phyloP scores from a whole-genome alignment of 2,329 filamentous ascomycete species.

The Claviceps purpurea region DNA sequence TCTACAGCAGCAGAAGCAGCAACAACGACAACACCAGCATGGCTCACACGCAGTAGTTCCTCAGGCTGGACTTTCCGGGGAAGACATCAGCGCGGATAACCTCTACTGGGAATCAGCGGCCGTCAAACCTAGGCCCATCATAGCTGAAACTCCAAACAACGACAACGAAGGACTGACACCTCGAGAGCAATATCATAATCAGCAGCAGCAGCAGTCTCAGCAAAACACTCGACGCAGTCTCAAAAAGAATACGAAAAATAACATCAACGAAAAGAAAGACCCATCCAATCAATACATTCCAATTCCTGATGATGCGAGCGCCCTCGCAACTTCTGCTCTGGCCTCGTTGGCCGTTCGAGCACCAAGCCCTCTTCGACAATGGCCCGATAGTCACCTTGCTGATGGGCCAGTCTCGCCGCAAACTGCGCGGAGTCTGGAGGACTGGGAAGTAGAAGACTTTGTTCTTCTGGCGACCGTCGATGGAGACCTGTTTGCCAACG shows the following conservation, averaged over 20 bases:
- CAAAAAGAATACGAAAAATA: slow-evolving; percentile 2
- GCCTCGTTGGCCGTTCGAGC: slow-evolving; percentile 78
- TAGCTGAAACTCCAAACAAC: slow-evolving; percentile 13
- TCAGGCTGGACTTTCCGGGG: not conserved
- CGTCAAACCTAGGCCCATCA: slow-evolving; percentile 12
- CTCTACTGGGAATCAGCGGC: slow-evolving; percentile 19
- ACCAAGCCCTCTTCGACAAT: slow-evolving; percentile 57
- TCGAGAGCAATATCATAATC: slow-evolving; percentile 1
- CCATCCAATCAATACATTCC: slow-evolving; percentile 8
- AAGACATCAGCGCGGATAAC: not conserved
- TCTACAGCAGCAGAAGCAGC: slow-evolving; percentile 49
- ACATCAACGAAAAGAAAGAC: slow-evolving; percentile 12
- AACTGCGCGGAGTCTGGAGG: slow-evolving; percentile 91
- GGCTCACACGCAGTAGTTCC: slow-evolving; percentile 1
- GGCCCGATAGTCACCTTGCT: slow-evolving; percentile 42
- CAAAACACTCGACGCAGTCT: slow-evolving; percentile 7
- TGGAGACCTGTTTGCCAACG: slow-evolving; percentile 84
- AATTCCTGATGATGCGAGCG: slow-evolving; percentile 65
- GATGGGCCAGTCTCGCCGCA: slow-evolving; percentile 69
- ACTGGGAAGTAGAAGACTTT: slow-evolving; percentile 99
- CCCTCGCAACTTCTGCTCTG: slow-evolving; percentile 96
- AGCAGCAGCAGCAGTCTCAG: slow-evolving; percentile 12
- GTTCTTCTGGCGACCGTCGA: slow-evolving; percentile 99
- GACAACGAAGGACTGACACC: not conserved
- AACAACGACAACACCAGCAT: slow-evolving; percentile 10